Base-by-base conservation (phyloP, 73 alveolate genomes). In the Symbiodinium pilosum region DNA sequence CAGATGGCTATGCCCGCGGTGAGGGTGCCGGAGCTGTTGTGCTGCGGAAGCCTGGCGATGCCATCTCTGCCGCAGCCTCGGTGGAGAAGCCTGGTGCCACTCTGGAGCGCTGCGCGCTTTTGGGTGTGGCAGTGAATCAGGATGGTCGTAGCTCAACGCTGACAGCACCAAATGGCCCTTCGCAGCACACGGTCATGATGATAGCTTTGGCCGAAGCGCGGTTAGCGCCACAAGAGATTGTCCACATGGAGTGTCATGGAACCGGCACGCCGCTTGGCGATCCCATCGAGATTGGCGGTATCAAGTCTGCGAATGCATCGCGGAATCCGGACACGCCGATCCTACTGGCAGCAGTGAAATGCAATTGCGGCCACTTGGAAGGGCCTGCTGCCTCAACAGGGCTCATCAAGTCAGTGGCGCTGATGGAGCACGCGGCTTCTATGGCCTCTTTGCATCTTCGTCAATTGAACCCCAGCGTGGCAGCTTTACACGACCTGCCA, bases 101-200 rank as follows among this genome's bases (percentile, higher is more conserved):
- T 14, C 28, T 91, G 97, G 97, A 91, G 84, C 88, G 97, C 12
- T 91, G 97, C 34, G 97, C 89, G 30, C 68, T 91, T 39, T 68
- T 93, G 51, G 98, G 98, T 12, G 98, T 81, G 83, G 98, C 98
- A 4, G 98, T 93, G 71, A 93, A 93, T 64, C 98, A 93, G 69
- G 99, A 94, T 56, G 99, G 99, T 2, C 94, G 99, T 16, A 84
- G 94, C 99, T 83, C 94, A 47, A 84, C 94, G 34, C 83, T 94
- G 89, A 94, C 99, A 69, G 99, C 99, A 36, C 99, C 99, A 43
- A 83, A 84, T 41, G 99, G 99, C 54, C 99, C 99, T 30, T 84
- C 94, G 0, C 98, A 93, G 85, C 64, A 68, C 92, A 47, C 38
- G 84, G 98, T 93, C 59, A 93, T 93, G 98, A 86, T 68, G 68